phyloP scores from a whole-genome alignment of 1,284 basidiomycete genomes.

The Kwoniella shivajii region DNA sequence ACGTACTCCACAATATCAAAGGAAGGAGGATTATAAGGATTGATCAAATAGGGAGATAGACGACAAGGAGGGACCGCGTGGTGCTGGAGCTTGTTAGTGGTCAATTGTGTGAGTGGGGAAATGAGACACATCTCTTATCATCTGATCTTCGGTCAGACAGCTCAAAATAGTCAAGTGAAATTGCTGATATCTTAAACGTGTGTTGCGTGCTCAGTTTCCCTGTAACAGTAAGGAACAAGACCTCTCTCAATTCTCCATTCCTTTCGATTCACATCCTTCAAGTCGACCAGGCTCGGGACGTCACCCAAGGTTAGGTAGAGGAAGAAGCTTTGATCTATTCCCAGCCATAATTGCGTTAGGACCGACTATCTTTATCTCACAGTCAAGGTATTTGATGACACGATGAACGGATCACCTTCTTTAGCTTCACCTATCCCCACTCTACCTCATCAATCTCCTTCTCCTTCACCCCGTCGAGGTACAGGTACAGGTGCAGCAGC shows the following conservation, averaged over 20 bases:
- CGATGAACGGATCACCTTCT: slow-evolving; percentile 13
- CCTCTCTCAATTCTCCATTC: no score
- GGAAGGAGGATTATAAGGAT: slow-evolving; percentile 12
- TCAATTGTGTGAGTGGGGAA: neutral
- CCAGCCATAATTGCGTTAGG: neutral
- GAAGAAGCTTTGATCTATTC: no score
- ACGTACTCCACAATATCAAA: slow-evolving; percentile 18
- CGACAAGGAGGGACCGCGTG: neutral
- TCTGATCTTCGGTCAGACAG: no score
- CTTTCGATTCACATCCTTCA: no score
- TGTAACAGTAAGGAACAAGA: no score
- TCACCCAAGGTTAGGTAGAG: no score
- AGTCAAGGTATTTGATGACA: neutral
- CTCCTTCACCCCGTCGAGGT: slow-evolving; percentile 17
- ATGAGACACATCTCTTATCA: no score
- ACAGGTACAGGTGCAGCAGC: slow-evolving; percentile 5
- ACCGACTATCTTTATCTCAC: neutral
- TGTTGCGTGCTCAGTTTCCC: neutral
- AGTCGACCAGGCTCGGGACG: no score
- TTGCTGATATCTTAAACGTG: neutral
- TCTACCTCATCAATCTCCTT: slow-evolving; percentile 11
- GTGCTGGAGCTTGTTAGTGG: neutral
- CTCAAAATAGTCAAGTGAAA: neutral
- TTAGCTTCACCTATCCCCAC: slow-evolving; percentile 13
- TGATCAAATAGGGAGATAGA: no score